These are phyloP conservation scores for Biscogniauxia marginata DNA, from an alignment of 2,329 filamentous ascomycete species.

Conservation along the genomic window DNA sequence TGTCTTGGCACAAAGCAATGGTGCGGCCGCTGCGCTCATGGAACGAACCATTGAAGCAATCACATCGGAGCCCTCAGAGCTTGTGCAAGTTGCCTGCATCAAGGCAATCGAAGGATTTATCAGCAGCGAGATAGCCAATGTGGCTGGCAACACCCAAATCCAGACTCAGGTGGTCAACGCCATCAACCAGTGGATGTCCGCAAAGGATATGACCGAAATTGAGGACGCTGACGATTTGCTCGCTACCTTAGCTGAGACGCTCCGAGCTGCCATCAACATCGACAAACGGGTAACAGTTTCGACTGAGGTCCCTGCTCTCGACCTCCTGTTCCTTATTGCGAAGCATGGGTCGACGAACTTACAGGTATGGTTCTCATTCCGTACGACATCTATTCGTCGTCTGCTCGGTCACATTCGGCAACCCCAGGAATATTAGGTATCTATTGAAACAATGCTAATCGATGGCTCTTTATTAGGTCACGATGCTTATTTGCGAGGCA, in stretches of 20 bases:
- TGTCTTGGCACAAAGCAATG: conserved; percentile 67
- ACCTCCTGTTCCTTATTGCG: conserved; percentile 83
- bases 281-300: conserved; percentile 74
- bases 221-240: conserved; percentile 90
- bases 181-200: conserved; percentile 71
- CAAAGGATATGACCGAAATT: conserved; percentile 78
- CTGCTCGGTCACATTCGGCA: too few relatives aligned
- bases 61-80: conserved; percentile 72
- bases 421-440: too few relatives aligned
- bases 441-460: conserved; percentile 7
- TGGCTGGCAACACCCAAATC: conserved; percentile 54
- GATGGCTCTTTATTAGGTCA: conserved; percentile 46
- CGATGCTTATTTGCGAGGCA: conserved; percentile 81
- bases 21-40: conserved; percentile 64
- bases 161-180: conserved; percentile 51
- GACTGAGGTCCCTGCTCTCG: conserved; percentile 70
- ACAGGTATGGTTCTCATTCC: conserved; percentile 47
- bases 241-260: conserved; percentile 82
- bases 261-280: conserved; percentile 79
- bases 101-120: conserved; percentile 75
- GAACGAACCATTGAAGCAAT: conserved; percentile 75
- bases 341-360: conserved; percentile 88
- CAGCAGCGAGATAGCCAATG: conserved; percentile 45
- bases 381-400: neutral
- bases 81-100: conserved; percentile 90